phyloP scores from a whole-genome alignment of 1,284 basidiomycete genomes.

The Stygiomarasmius scandens region DNA sequence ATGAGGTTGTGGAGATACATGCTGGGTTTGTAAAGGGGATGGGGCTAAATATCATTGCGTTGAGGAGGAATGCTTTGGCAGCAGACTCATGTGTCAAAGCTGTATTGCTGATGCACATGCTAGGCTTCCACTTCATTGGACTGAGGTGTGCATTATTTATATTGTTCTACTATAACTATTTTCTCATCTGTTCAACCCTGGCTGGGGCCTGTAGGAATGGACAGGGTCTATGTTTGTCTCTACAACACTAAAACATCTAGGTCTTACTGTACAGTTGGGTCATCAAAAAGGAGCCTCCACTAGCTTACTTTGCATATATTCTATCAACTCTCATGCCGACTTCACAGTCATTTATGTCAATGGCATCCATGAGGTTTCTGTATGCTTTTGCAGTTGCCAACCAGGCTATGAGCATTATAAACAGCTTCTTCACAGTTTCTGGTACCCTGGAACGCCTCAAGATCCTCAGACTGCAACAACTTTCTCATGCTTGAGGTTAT shows the following conservation, averaged over 20 bases:
- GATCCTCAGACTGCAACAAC: slow-evolving; percentile 13
- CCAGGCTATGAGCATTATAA: background rate
- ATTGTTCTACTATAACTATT: no score
- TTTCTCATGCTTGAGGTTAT: slow-evolving; percentile 9
- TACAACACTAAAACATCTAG: background rate
- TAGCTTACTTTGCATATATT: background rate
- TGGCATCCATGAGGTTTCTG: slow-evolving; percentile 8
- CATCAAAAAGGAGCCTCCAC: slow-evolving; percentile 2
- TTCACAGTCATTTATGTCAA: slow-evolving; percentile 10
- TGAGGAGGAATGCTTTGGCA: no score
- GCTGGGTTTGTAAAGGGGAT: no score
- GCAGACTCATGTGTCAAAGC: no score
- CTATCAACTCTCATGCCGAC: background rate
- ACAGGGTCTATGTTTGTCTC: background rate
- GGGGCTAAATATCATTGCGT: no score
- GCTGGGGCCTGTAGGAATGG: slow-evolving; percentile 9
- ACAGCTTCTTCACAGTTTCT: slow-evolving; percentile 1
- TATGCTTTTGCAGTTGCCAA: slow-evolving; percentile 12
- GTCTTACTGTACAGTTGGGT: slow-evolving; percentile 8
- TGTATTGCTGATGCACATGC: no score
- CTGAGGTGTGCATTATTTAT: no score
- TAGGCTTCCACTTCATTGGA: no score
- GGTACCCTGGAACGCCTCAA: slow-evolving; percentile 6
- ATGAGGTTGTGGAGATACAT: no score
- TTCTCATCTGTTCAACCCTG: no score